These are phyloP conservation scores for Pseudofabraea citricarpa DNA, from an alignment of 2,329 filamentous ascomycete genomes.

Conservation along the genomic window DNA sequence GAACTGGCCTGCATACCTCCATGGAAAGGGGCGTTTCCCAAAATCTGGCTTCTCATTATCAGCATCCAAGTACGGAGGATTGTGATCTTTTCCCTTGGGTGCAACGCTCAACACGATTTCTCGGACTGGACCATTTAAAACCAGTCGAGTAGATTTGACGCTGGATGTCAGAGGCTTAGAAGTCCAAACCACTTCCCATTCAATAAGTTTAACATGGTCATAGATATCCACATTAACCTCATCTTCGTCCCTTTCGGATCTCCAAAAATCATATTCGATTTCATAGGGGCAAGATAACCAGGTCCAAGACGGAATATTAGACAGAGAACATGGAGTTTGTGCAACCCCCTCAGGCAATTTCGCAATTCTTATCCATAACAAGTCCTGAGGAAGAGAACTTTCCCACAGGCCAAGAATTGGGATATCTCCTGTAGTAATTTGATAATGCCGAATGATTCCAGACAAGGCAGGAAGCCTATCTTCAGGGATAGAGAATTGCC, in stretches of 20 bases:
- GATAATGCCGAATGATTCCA: conserved; percentile 27
- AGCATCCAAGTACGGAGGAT: not conserved
- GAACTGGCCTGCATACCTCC: not conserved
- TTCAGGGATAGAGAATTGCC: not conserved
- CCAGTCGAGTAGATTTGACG: conserved; percentile 1
- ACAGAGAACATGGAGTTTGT: not conserved
- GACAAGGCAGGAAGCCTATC: conserved; percentile 5
- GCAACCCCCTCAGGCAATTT: not conserved
- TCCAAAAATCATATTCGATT: not conserved
- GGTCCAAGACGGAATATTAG: conserved; percentile 3
- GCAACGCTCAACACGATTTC: not conserved
- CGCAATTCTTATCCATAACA: conserved; percentile 1
- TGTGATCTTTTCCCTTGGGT: not conserved
- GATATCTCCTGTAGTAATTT: conserved; percentile 20
- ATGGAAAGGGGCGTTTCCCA: not conserved
- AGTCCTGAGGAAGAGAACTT: not conserved
- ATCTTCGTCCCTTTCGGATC: not conserved
- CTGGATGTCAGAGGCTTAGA: conserved; percentile 1
- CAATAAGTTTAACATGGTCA: not conserved
- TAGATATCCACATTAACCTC: not conserved
- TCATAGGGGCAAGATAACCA: conserved; percentile 2
- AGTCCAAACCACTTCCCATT: conserved; percentile 1
- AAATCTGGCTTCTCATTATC: not conserved
- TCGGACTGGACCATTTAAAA: not conserved
- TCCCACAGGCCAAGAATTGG: conserved; percentile 5